Base-by-base conservation (phyloP, 1,284 basidiomycete genomes). In the Exsudoporus floridanus region DNA sequence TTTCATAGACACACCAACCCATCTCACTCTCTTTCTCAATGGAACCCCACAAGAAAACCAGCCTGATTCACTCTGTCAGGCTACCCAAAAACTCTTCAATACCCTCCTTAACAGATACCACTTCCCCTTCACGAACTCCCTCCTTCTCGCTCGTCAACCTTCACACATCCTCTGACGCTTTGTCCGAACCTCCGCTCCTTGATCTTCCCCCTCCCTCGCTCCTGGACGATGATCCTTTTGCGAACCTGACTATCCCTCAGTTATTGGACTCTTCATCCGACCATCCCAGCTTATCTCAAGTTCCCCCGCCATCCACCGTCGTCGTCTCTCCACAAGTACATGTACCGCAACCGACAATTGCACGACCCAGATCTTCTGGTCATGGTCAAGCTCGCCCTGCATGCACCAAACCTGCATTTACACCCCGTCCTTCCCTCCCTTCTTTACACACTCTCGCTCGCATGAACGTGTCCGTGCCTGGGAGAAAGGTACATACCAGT, bases 211-310 rank as follows among this genome's bases (percentile, higher is more conserved):
- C 49, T 12, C 38, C 46, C 19, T 52, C 53, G 12, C 79, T 80
- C 14, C 72, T 86, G 18, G 86, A 87, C 61, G 81, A 83, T 48
- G 86, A 88, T 61, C 86, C 86, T 5, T 88, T 88, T 58, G 86
- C 86, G 33, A 79, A 81, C 25, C 19, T 16, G 31, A 41, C 55
- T 38, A 48, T 39, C 46, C 51, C 59, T 45, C 50, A 23, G 25
- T 27, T 49, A 35, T 46, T 43, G 35, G 30, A 31, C 40, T 55
- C 30, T 31, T 31, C 67, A 9, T 57, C 38, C 49, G 58, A 45
- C 42, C 55, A 53, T 21, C 59, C 63, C 9, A 62, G 59, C 18
- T 53, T 65, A 14, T 62, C 65, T n/a, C 60, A 62, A 4, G 38
- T 36, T 16, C 50, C 50, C 46, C 38, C 54, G 49, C 53, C 64